These are phyloP conservation scores for Geotrichum restrictum DNA, from an alignment of 1,139 yeast genomes.

Conservation along the genomic window DNA sequence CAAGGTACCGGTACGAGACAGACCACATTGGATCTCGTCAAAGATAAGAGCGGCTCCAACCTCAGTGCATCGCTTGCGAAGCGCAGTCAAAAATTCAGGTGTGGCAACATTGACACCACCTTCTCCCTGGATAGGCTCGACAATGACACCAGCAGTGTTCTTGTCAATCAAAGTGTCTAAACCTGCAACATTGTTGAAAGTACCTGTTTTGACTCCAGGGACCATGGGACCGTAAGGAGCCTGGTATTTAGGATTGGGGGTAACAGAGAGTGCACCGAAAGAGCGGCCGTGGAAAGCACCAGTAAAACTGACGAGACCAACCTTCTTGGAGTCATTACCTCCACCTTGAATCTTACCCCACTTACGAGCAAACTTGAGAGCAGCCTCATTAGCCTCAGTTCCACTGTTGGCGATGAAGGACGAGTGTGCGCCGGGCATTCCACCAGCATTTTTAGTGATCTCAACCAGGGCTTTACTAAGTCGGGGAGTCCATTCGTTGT, in stretches of 20 bases:
- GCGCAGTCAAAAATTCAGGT: slow-evolving; percentile 57
- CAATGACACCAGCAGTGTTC: slow-evolving; percentile 84
- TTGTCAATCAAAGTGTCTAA: slow-evolving; percentile 59
- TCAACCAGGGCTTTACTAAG: slow-evolving; percentile 68
- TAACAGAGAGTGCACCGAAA: slow-evolving; percentile 86
- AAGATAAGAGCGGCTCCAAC: slow-evolving; percentile 75
- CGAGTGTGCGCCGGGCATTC: slow-evolving; percentile 71
- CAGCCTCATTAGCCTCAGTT: slow-evolving; percentile 97
- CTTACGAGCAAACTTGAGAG: slow-evolving; percentile 89
- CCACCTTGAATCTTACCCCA: slow-evolving; percentile 49
- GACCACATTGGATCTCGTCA: slow-evolving; percentile 96
- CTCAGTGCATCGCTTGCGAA: slow-evolving; percentile 65
- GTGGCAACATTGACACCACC: slow-evolving; percentile 82
- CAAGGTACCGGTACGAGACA: slow-evolving; percentile 84
- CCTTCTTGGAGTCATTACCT: slow-evolving; percentile 52
- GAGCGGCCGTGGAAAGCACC: slow-evolving; percentile 94
- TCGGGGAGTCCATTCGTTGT: slow-evolving; percentile 79
- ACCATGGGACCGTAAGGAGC: slow-evolving; percentile 83
- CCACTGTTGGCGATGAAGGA: slow-evolving; percentile 94
- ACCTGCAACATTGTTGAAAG: slow-evolving; percentile 55
- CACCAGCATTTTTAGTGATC: slow-evolving; percentile 65
- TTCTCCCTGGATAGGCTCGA: slow-evolving; percentile 97
- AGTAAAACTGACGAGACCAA: slow-evolving; percentile 65
- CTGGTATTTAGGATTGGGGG: slow-evolving; percentile 90
- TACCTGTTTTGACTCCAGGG: slow-evolving; percentile 73